phyloP scores from a whole-genome alignment of 768 basidiomycete species.

The Asterophora parasitica region DNA sequence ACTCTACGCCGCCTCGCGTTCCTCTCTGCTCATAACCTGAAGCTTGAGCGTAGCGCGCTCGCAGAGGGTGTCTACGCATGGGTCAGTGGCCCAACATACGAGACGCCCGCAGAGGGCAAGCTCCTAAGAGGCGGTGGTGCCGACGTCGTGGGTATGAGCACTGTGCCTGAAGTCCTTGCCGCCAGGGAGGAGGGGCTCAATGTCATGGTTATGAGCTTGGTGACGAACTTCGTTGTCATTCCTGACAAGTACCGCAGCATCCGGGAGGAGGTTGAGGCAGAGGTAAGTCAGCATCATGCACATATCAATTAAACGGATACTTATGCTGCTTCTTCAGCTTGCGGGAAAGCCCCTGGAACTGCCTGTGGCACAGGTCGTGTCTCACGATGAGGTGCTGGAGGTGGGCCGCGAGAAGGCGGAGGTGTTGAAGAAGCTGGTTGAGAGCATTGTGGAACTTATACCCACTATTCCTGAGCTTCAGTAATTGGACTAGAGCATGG shows the following conservation, averaged over 20 bases:
- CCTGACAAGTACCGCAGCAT: constrained; percentile 63
- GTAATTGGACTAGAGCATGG: neutral
- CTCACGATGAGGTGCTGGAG: constrained; percentile 75
- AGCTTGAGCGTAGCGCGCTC: constrained; percentile 48
- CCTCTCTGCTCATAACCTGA: constrained; percentile 61
- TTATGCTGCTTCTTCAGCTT: constrained; percentile 36
- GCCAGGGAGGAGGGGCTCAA: constrained; percentile 73
- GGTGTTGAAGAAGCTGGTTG: constrained; percentile 67
- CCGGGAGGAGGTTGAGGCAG: constrained; percentile 69
- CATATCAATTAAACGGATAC: neutral
- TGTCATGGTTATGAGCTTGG: constrained; percentile 75
- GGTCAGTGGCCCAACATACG: constrained; percentile 89
- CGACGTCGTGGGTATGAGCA: constrained; percentile 94
- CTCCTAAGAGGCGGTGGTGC: constrained; percentile 72
- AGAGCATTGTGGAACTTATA: constrained; percentile 46
- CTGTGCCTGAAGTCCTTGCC: constrained; percentile 83
- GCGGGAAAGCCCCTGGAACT: constrained; percentile 47
- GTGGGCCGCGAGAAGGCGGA: constrained; percentile 65
- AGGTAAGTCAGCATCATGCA: constrained; percentile 44
- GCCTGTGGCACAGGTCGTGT: constrained; percentile 45
- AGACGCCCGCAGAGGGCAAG: constrained; percentile 82
- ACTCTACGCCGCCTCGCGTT: constrained; percentile 68
- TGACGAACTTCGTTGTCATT: constrained; percentile 82
- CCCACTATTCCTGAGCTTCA: constrained; percentile 8
- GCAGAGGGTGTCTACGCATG: constrained; percentile 86